Evolutionary conservation across 176 grass and related monocot species (phyloP).

Genomic region (Ampelocalamus luodianensis): DNA sequence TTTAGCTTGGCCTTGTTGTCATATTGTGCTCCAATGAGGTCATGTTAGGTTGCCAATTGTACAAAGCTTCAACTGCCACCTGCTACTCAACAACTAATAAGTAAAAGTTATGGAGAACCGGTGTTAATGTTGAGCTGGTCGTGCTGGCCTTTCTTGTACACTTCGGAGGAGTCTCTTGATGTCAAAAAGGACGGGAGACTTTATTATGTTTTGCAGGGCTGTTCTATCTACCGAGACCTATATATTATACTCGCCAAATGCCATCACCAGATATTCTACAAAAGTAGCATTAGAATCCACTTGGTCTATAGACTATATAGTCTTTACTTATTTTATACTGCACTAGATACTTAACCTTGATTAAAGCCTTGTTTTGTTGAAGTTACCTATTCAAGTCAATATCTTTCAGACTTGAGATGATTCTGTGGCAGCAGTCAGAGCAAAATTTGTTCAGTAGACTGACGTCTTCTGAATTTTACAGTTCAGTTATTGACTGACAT

Average conservation of each 20-base stretch:
- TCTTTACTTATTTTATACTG: neutral
- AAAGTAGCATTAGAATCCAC: slow-evolving; percentile 28
- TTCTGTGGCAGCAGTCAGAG: neutral
- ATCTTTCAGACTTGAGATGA: neutral
- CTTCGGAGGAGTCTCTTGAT: slow-evolving; percentile 38
- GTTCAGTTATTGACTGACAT: slow-evolving; percentile 7
- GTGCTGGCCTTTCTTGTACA: slow-evolving; percentile 40
- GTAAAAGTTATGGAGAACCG: slow-evolving; percentile 30
- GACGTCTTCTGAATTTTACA: neutral
- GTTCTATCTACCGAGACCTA: neutral
- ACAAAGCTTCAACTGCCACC: slow-evolving; percentile 52
- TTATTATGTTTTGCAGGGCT: slow-evolving; percentile 9
- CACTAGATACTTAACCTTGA: neutral
- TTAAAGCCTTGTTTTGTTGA: neutral
- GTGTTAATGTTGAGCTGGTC: slow-evolving; percentile 38
- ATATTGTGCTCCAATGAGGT: slow-evolving; percentile 31
- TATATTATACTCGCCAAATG: slow-evolving; percentile 25
- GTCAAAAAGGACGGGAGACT: slow-evolving; percentile 15
- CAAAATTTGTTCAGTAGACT: neutral
- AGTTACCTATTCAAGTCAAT: neutral
- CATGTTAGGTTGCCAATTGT: slow-evolving; percentile 47
- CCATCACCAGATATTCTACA: slow-evolving; percentile 8
- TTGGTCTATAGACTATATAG: slow-evolving; percentile 1
- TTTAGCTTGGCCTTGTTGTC: slow-evolving; percentile 37
- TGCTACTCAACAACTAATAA: slow-evolving; percentile 34